phyloP scores from a whole-genome alignment of 345 rosid species.

The Brassica napus region DNA sequence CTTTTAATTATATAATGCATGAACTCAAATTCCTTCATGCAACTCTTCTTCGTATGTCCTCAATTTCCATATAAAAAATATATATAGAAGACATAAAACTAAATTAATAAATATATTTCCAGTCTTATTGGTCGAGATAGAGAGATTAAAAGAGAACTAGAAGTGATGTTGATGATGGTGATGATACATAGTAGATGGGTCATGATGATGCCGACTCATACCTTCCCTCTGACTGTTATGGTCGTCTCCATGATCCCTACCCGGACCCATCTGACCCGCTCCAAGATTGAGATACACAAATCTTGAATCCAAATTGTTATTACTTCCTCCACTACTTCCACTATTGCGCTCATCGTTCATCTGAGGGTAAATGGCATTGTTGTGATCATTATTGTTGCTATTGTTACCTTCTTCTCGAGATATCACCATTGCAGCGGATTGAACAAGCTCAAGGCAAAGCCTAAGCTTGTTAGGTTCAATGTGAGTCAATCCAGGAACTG shows the following conservation, averaged over 20 bases:
- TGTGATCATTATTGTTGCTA: constrained; percentile 52
- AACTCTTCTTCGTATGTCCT: constrained; percentile 21
- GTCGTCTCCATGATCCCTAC: constrained; percentile 63
- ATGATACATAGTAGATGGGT: constrained; percentile 54
- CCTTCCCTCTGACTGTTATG: constrained; percentile 60
- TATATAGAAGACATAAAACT: constrained; percentile 6
- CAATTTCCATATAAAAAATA: constrained; percentile 23
- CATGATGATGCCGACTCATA: constrained; percentile 60
- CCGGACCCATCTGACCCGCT: constrained; percentile 64
- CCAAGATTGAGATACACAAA: constrained; percentile 91
- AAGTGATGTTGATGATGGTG: constrained; percentile 75
- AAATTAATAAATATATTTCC: constrained; percentile 28
- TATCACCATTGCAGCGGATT: constrained; percentile 94
- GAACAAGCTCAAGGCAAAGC: constrained; percentile 98
- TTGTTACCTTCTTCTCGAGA: constrained; percentile 93
- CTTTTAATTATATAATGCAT: constrained; percentile 10
- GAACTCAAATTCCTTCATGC: constrained; percentile 2
- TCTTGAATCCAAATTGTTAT: constrained; percentile 72
- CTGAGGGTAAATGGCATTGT: constrained; percentile 58
- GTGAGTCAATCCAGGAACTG: constrained; percentile 91
- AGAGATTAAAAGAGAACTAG: constrained; percentile 46
- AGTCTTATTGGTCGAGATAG: constrained; percentile 32
- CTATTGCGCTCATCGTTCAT: constrained; percentile 67
- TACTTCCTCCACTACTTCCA: constrained; percentile 57
- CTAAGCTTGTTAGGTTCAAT: constrained; percentile 95